These are phyloP conservation scores for Alliaria petiolata DNA, from an alignment of 345 rosid genomes.

Conservation along the genomic window DNA sequence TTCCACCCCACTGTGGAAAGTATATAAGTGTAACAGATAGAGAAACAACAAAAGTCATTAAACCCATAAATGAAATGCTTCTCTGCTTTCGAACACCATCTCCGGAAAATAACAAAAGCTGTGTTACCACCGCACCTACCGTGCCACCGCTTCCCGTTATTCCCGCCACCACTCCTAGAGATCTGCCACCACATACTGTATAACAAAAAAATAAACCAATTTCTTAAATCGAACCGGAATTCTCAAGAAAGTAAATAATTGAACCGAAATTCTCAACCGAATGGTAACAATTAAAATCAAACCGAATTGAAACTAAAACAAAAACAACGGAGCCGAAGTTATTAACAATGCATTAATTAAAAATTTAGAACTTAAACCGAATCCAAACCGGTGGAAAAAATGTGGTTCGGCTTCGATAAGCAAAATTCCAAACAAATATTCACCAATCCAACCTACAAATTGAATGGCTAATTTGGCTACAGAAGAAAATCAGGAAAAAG, in stretches of 20 bases:
- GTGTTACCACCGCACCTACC: constrained; percentile 67
- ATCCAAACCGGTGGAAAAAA: too few species aligned
- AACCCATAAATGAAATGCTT: constrained; percentile 86
- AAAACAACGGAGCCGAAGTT: background rate
- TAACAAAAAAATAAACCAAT: background rate
- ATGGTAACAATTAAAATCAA: background rate
- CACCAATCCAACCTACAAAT: background rate
- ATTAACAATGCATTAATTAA: too few species aligned
- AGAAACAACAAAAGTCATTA: constrained; percentile 54
- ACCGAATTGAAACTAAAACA: background rate
- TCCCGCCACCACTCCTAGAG: constrained; percentile 76
- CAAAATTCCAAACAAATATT: background rate
- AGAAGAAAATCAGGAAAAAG: too few species aligned
- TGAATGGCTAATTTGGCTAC: too few species aligned
- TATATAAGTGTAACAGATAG: constrained; percentile 46
- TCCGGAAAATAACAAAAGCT: constrained; percentile 63
- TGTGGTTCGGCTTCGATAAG: too few species aligned
- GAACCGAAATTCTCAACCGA: too few species aligned
- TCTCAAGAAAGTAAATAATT: too few species aligned
- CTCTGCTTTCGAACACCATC: constrained; percentile 42
- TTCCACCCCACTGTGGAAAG: constrained; percentile 64
- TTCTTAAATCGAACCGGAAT: background rate
- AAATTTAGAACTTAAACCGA: too few species aligned
- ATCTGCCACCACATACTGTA: constrained; percentile 48
- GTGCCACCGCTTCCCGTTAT: constrained; percentile 91